Evolutionary conservation across 495 filamentous ascomycete genomes (phyloP).

Genomic region (Penicillium steckii): DNA sequence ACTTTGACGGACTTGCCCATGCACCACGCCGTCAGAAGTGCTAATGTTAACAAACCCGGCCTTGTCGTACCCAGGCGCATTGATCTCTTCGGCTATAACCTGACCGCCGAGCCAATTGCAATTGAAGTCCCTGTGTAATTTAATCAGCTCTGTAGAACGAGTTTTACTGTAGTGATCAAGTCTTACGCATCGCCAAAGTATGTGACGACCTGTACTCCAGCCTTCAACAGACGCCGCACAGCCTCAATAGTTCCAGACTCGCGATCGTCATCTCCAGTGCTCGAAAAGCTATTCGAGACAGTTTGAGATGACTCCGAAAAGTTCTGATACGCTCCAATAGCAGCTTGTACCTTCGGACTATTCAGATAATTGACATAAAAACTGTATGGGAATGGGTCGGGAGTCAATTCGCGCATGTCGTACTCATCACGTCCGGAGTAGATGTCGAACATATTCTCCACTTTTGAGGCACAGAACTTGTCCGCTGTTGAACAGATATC

Average conservation of each 20-base stretch:
- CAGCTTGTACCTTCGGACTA: slow-evolving; percentile 50
- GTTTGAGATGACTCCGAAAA: slow-evolving; percentile 48
- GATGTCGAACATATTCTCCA: slow-evolving; percentile 52
- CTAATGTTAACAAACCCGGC: slow-evolving; percentile 56
- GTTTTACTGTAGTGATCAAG: neutral
- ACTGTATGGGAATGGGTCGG: slow-evolving; percentile 59
- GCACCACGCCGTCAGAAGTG: slow-evolving; percentile 54
- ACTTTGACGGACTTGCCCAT: slow-evolving; percentile 66
- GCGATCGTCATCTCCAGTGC: slow-evolving; percentile 58
- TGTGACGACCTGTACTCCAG: slow-evolving; percentile 52
- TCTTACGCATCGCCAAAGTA: slow-evolving; percentile 57
- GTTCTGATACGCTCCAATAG: slow-evolving; percentile 59
- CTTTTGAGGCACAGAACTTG: slow-evolving; percentile 53
- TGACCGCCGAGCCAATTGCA: slow-evolving; percentile 60
- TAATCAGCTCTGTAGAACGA: neutral
- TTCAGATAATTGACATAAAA: slow-evolving; percentile 63
- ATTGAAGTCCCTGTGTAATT: slow-evolving; percentile 50
- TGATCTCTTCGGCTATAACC: slow-evolving; percentile 46
- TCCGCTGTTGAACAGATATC: slow-evolving; percentile 51
- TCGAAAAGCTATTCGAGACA: slow-evolving; percentile 49
- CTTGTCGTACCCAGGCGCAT: slow-evolving; percentile 41
- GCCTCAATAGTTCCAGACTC: slow-evolving; percentile 50
- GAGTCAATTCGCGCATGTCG: slow-evolving; percentile 55
- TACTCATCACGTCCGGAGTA: slow-evolving; percentile 57
- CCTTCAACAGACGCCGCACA: slow-evolving; percentile 47